phyloP scores from a whole-genome alignment of 2,329 filamentous ascomycete genomes.

The Cercospora brassicicola region DNA sequence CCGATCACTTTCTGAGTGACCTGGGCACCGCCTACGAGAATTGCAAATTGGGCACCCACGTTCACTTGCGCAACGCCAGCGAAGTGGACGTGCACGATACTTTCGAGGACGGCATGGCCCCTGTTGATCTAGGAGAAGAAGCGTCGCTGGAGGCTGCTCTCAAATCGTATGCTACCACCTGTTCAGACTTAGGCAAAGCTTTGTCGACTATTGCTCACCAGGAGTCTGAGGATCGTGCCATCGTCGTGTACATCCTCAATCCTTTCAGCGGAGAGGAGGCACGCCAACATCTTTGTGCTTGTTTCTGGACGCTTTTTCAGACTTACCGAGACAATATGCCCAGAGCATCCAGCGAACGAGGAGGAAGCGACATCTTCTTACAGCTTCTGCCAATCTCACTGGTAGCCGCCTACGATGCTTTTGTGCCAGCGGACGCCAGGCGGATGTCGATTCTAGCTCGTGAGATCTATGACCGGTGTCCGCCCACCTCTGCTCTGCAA shows the following conservation, averaged over 20 bases:
- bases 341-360: slow-evolving; percentile 56
- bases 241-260: slow-evolving; percentile 77
- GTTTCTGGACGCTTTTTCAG: slow-evolving; percentile 72
- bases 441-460: slow-evolving; percentile 60
- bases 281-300: slow-evolving; percentile 66
- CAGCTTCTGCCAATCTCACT: slow-evolving; percentile 71
- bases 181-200: slow-evolving; percentile 32
- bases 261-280: slow-evolving; percentile 49
- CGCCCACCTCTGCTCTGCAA: slow-evolving; percentile 41
- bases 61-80: slow-evolving; percentile 52
- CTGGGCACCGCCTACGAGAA: slow-evolving; percentile 72
- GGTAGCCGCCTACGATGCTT: slow-evolving; percentile 62
- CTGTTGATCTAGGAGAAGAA: slow-evolving; percentile 27
- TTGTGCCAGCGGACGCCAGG: slow-evolving; percentile 62
- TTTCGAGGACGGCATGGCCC: slow-evolving; percentile 44
- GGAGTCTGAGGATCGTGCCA: slow-evolving; percentile 47
- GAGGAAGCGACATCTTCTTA: slow-evolving; percentile 64
- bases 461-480: slow-evolving; percentile 76
- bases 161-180: slow-evolving; percentile 28
- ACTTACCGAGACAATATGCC: slow-evolving; percentile 64
- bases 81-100: slow-evolving; percentile 33
- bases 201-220: slow-evolving; percentile 28
- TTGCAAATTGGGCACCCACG: slow-evolving; percentile 62
- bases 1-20: slow-evolving; percentile 65
- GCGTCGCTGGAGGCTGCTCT: slow-evolving; percentile 25